phyloP scores from a whole-genome alignment of 2,329 filamentous ascomycete species.

The Trichophyton verrucosum region DNA sequence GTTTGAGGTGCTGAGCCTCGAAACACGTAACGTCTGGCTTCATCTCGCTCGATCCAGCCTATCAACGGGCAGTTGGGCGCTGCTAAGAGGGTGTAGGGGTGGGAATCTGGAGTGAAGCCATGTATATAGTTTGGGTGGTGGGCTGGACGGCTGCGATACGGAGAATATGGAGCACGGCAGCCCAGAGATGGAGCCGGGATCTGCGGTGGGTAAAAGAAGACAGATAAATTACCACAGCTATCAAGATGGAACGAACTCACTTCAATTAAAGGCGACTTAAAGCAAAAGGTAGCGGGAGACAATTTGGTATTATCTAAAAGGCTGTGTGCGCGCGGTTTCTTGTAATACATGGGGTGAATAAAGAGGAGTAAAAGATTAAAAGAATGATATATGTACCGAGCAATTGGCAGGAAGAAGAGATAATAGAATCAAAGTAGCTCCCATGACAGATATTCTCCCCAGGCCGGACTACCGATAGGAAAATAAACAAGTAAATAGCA shows the following conservation, averaged over 20 bases:
- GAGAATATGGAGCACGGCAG: too few species aligned
- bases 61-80: neutral
- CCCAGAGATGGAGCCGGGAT: too few species aligned
- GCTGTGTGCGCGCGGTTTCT: neutral
- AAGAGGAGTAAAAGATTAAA: neutral
- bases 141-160: neutral
- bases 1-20: neutral
- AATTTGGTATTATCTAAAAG: neutral
- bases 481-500: neutral
- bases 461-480: neutral
- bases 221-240: too few species aligned
- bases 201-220: too few species aligned
- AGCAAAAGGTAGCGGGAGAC: neutral
- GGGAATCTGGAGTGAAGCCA: neutral
- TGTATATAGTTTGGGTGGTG: neutral
- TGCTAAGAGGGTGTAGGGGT: neutral
- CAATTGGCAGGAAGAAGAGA: neutral
- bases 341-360: conserved; percentile 1
- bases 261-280: neutral
- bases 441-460: neutral
- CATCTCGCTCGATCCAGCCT: neutral
- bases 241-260: neutral
- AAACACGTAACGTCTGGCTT: neutral
- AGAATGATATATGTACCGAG: neutral
- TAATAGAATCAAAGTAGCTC: neutral